Evolutionary conservation across 164 flowering plant genomes (phyloP), one percentile per base, ranked within the genome.

Genomic region (Vitis amurensis): DNA sequence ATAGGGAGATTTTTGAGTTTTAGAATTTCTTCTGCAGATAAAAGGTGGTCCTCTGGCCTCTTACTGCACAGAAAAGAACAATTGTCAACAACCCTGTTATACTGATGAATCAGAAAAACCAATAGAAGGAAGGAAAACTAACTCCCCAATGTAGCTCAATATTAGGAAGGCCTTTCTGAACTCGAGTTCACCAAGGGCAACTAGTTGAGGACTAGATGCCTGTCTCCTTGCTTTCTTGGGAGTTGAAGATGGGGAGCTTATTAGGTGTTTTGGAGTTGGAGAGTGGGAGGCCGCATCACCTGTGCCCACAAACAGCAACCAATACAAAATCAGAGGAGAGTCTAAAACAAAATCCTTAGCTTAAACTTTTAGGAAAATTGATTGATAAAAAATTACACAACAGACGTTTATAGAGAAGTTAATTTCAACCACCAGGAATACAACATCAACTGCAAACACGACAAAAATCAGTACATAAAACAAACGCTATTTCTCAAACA

Each of bases 121-220:
- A 57, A 50, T 27, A 23, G 61, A 50, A 14, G 8, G 14, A 37
- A 49, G 13, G 19, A 11, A 13, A 63, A 66, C 80, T 69, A 79
- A 89, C 93, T 66, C 74, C n/a, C 88, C 89, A 52, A 74, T 58
- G 64, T 87, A 89, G 70, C 73, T 83, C 60, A 89, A 57, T 0
- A 89, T 70, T 12, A 89, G 68, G 67, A 89, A 89, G 0, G 76
- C 72, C 68, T 86, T 89, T 51, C 85, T 60, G 55, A 89, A 89
- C 31, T 87, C 91, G 9, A 89, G 79, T 47, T 87, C 84, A 2
- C 77, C 84, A 74, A 85, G 55, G 1, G 84, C 88, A 31, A 48
- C 61, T 13, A 75, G 30, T 11, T 80, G 81, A 1, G 82, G 44
- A 37, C 44, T 37, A 3, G 44, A 3, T 37, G 44, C 7, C 44